Base-by-base conservation (phyloP, 495 filamentous ascomycete genomes). In the Penicillium pancosmium region DNA sequence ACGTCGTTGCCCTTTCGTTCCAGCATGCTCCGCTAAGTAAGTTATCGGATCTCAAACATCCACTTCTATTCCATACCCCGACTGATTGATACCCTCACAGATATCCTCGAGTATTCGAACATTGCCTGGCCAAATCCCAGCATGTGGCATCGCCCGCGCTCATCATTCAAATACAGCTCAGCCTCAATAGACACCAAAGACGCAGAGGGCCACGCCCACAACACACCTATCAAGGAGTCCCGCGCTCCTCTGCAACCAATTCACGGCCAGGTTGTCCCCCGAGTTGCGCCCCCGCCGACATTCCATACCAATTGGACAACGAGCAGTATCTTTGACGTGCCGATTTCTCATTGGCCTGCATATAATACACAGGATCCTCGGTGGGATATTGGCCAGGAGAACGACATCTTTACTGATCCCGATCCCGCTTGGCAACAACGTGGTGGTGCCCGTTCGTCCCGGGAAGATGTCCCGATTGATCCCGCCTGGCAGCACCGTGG, bases 1-100 rank as follows among this genome's bases (percentile, higher is more conserved):
- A 92, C 69, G 68, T 91, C 21, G 84, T 93, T 48, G 82, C 81
- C 5, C 92, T 96, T 68, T 87, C 91, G 7, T 96, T 95, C 63
- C 91, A 94, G 67, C 91, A 93, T 81, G 91, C 89, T 48, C 92
- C 92, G 6, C 72, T 90, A 25, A 80, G 91, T 93, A 74, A 69
- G 80, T 35, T 11, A 50, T 5, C 9, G 13, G 4, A 33, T 13
- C 11, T 8, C 3, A 9, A 15, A 36, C 31, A 46, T 21, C 25
- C 0, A 18, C 27, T 31, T 31, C 27, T 8, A 31, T 31, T 9
- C 6, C 27, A 31, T 31, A 9, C 8, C 27, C 27, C 4, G 6
- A 51, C 51, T 16, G 3, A 23, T n/a, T n/a, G 36, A 2, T 31
- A n/a, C 1, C 36, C 36, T 48, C 4, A 10, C 59, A 87, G 90